Percentiles rank a stretch among this genome's conserved stretches.
Evolutionary conservation across 2,329 filamentous ascomycete genomes (phyloP).

Genomic region (Talaromyces amestolkiae): DNA sequence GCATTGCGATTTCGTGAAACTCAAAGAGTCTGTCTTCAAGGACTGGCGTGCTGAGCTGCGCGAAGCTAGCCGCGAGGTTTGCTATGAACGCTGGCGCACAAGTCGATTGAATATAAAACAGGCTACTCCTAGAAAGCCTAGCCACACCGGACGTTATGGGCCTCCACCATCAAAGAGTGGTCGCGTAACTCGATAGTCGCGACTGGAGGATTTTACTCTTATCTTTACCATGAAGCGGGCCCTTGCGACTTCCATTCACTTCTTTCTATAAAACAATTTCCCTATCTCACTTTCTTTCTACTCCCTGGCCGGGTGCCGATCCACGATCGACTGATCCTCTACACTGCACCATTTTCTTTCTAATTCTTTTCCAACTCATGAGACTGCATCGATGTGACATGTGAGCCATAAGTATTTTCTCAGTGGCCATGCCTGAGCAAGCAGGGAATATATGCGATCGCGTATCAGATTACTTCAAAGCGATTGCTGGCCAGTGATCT

Average conservation of each 20-base stretch:
- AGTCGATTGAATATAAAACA: slow-evolving; percentile 39
- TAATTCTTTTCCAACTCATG: slow-evolving; percentile 4
- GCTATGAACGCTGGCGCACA: slow-evolving; percentile 95
- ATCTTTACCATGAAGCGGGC: background rate
- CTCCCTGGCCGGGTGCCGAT: slow-evolving; percentile 8
- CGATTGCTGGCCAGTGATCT: background rate
- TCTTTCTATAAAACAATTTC: slow-evolving; percentile 7
- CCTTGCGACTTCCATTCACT: slow-evolving; percentile 2
- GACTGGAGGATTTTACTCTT: background rate
- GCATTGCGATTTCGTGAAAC: slow-evolving; percentile 88
- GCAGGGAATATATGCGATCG: slow-evolving; percentile 12
- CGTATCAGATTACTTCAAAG: background rate
- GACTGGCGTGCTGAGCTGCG: slow-evolving; percentile 92
- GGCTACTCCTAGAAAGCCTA: slow-evolving; percentile 26
- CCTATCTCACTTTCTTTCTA: background rate
- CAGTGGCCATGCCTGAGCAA: slow-evolving; percentile 3
- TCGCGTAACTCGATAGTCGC: slow-evolving; percentile 16
- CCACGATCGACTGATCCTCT: slow-evolving; percentile 9
- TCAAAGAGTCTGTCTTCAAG: slow-evolving; percentile 88
- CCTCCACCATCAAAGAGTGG: slow-evolving; percentile 20
- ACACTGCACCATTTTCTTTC: background rate
- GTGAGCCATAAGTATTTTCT: slow-evolving; percentile 5
- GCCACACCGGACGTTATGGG: slow-evolving; percentile 29
- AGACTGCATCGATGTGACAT: slow-evolving; percentile 13
- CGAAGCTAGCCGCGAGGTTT: slow-evolving; percentile 84